phyloP scores from a whole-genome alignment of 441 rosid genomes.

The California macrophylla region DNA sequence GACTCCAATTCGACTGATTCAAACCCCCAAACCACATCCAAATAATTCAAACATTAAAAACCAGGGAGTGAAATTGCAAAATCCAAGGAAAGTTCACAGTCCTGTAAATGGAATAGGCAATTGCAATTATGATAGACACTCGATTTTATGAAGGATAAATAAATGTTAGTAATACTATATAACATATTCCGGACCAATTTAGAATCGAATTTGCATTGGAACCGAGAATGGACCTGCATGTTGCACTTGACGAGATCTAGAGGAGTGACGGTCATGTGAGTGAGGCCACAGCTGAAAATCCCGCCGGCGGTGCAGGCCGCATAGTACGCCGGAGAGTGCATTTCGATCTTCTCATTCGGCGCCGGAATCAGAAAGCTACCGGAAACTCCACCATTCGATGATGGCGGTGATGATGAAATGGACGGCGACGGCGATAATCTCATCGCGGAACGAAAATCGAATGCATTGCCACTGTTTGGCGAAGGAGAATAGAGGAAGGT shows the following conservation, averaged over 20 bases:
- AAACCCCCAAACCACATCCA: no score
- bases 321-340: constrained; percentile 89
- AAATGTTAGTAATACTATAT: no score
- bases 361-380: constrained; percentile 50
- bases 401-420: constrained; percentile 10
- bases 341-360: constrained; percentile 59
- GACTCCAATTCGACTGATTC: no score
- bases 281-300: constrained; percentile 87
- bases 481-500: constrained; percentile 56
- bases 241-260: constrained; percentile 99
- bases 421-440: constrained; percentile 18
- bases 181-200: no score
- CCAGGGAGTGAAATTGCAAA: no score
- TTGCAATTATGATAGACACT: no score
- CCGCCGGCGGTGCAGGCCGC: constrained; percentile 91
- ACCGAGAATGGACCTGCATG: constrained; percentile 56
- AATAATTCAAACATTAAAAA: no score
- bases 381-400: constrained; percentile 22
- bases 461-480: constrained; percentile 19
- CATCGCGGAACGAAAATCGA: constrained; percentile 31
- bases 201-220: neutral
- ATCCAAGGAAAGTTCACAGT: no score
- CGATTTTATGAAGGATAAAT: no score
- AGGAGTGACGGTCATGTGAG: constrained; percentile 92
- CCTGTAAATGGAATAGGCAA: no score